Percentiles rank a stretch among this genome's conserved stretches.
phyloP scores from a whole-genome alignment of 352 stramenopile genomes.

The Globisporangium camurandrum region DNA sequence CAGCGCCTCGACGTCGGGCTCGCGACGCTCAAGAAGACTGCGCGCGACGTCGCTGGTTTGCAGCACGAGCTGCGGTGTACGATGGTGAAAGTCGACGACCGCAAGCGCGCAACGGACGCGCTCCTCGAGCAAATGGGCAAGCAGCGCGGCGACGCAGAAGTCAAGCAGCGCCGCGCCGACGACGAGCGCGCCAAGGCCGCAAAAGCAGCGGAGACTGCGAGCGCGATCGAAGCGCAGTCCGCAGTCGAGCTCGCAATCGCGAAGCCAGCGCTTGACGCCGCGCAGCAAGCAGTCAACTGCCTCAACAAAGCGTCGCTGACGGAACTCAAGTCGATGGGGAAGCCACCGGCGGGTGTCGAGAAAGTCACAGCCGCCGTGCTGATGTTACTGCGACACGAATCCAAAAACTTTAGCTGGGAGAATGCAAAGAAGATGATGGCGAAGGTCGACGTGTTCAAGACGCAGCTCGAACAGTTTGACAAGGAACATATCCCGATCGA shows the following conservation, averaged over 20 bases:
- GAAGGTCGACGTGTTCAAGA: conserved; percentile 90
- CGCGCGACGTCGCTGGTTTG: conserved; percentile 66
- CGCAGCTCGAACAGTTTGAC: conserved; percentile 85
- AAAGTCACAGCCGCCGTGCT: conserved; percentile 87
- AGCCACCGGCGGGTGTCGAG: conserved; percentile 80
- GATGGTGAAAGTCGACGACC: conserved; percentile 88
- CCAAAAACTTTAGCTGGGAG: conserved; percentile 92
- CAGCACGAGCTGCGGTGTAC: conserved; percentile 83
- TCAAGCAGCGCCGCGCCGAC: conserved; percentile 77
- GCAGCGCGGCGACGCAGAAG: conserved; percentile 83
- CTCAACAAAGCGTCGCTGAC: conserved; percentile 86
- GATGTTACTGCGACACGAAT: conserved; percentile 92
- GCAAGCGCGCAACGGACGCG: conserved; percentile 82
- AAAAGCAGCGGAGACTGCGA: conserved; percentile 55
- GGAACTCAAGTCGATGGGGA: conserved; percentile 86
- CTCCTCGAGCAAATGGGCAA: conserved; percentile 87
- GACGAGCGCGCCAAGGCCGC: conserved; percentile 72
- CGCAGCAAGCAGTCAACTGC: conserved; percentile 84
- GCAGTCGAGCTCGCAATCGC: conserved; percentile 65
- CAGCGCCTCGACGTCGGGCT: conserved; percentile 80
- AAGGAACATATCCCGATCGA: conserved; percentile 89
- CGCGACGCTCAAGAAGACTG: conserved; percentile 76
- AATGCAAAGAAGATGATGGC: conserved; percentile 96
- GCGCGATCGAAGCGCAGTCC: conserved; percentile 60
- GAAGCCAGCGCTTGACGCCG: conserved; percentile 77